These are phyloP conservation scores for Strombidium stylifer DNA, from an alignment of 73 alveolate genomes.

Conservation along the genomic window DNA sequence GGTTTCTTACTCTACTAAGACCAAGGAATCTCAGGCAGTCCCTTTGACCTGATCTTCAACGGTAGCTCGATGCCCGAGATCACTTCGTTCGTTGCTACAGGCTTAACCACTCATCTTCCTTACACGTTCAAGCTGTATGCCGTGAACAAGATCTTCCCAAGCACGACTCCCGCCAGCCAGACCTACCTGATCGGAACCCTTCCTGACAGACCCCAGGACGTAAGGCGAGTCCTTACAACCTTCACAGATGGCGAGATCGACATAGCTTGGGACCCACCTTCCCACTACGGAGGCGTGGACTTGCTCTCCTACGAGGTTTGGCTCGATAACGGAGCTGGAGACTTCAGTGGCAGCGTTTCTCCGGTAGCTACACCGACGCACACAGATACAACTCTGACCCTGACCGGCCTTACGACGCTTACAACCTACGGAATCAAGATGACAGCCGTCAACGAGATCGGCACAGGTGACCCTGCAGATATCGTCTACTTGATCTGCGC, in stretches of 20 bases:
- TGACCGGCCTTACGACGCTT: conserved; percentile 46
- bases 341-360: no score
- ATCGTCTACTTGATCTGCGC: conserved; percentile 36
- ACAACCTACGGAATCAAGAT: conserved; percentile 49
- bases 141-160: conserved; percentile 17
- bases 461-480: conserved; percentile 41
- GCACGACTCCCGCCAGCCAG: conserved; percentile 5
- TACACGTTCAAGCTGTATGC: conserved; percentile 41
- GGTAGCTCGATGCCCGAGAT: conserved; percentile 54
- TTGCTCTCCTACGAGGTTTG: conserved; percentile 21
- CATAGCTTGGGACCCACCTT: conserved; percentile 33
- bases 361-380: no score
- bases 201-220: conserved; percentile 46
- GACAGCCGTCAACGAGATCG: conserved; percentile 55
- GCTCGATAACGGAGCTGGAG: conserved; percentile 61
- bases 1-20: conserved; percentile 47
- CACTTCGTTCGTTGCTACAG: conserved; percentile 11
- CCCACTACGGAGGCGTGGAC: conserved; percentile 26
- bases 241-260: conserved; percentile 3
- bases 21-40: conserved; percentile 60
- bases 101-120: conserved; percentile 17
- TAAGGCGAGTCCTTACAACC: no score
- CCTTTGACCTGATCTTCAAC: conserved; percentile 21
- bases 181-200: conserved; percentile 35
- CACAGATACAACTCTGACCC: no score